Conservation (phyloP, 1,284 basidiomycete genomes). For the Cutaneotrichosporon daszewskae region DNA sequence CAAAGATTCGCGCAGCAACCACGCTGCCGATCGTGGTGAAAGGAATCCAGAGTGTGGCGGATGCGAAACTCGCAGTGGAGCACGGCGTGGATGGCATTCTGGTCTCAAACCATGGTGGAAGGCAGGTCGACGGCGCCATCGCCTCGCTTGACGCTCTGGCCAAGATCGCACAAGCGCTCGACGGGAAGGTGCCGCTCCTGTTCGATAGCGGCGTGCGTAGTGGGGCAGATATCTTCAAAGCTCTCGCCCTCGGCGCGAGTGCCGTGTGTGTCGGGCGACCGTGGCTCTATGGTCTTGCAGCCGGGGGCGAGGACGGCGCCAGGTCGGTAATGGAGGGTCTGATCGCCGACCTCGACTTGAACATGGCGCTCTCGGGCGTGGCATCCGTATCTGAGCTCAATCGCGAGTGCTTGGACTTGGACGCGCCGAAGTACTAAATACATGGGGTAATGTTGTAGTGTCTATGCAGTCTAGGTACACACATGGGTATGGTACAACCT, state of each 20-base stretch:
- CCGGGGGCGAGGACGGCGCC: conserved; percentile 61
- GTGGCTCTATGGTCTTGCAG: conserved; percentile 57
- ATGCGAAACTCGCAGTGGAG: conserved; percentile 63
- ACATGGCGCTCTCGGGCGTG: conserved; percentile 24
- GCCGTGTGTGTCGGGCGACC: conserved; percentile 40
- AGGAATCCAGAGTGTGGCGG: conserved; percentile 60
- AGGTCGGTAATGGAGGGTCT: conserved; percentile 60
- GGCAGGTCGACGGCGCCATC: conserved; percentile 74
- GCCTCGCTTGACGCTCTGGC: conserved; percentile 62
- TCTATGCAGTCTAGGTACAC: too few relatives aligned
- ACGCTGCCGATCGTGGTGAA: conserved; percentile 55
- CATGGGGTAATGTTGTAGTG: too few relatives aligned
- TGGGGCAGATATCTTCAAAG: conserved; percentile 69
- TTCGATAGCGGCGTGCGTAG: conserved; percentile 75
- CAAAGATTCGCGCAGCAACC: conserved; percentile 6
- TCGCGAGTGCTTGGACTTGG: conserved; percentile 6
- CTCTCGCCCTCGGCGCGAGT: conserved; percentile 46
- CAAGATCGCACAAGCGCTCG: conserved; percentile 51
- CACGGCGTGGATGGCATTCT: conserved; percentile 65
- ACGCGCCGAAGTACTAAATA: too few relatives aligned
- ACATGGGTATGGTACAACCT: too few relatives aligned
- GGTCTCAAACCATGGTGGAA: conserved; percentile 75
- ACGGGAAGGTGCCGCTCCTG: conserved; percentile 53
- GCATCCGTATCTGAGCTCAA: conserved; percentile 16
- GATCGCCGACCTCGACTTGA: conserved; percentile 59